phyloP scores from a whole-genome alignment of 345 rosid genomes.

The Melaleuca alternifolia region DNA sequence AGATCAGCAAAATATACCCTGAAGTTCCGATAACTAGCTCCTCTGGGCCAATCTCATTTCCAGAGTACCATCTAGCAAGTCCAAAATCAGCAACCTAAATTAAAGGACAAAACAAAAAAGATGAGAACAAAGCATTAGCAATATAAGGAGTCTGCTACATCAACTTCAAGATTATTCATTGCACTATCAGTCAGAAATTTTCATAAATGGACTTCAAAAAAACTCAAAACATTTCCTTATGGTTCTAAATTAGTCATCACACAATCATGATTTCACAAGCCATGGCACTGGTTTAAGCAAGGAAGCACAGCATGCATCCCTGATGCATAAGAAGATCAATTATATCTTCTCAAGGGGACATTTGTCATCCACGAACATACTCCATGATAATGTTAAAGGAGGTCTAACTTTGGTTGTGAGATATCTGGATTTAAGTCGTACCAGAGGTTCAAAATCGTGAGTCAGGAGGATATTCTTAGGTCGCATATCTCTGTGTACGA shows the following conservation, averaged over 20 bases:
- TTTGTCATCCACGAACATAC: background rate
- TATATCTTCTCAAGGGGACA: background rate
- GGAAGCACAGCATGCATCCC: background rate
- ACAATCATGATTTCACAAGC: background rate
- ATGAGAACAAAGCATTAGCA: background rate
- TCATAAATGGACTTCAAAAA: background rate
- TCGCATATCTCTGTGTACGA: conserved; percentile 58
- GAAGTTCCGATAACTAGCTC: conserved; percentile 38
- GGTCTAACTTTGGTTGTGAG: background rate
- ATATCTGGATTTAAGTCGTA: conserved; percentile 4
- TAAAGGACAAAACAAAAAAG: background rate
- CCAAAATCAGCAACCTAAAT: conserved; percentile 67
- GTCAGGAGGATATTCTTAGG: conserved; percentile 58
- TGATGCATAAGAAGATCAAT: background rate
- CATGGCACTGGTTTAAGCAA: background rate
- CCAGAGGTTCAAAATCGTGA: conserved; percentile 72
- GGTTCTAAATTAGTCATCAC: background rate
- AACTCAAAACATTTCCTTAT: background rate
- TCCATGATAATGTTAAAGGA: background rate
- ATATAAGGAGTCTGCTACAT: background rate
- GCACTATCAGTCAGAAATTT: background rate
- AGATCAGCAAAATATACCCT: conserved; percentile 23
- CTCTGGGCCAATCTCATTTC: conserved; percentile 23
- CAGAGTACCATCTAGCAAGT: conserved; percentile 57
- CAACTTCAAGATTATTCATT: background rate